These are phyloP conservation scores for Fusarium dlaminii DNA, from an alignment of 2,329 filamentous ascomycete genomes.

Conservation along the genomic window DNA sequence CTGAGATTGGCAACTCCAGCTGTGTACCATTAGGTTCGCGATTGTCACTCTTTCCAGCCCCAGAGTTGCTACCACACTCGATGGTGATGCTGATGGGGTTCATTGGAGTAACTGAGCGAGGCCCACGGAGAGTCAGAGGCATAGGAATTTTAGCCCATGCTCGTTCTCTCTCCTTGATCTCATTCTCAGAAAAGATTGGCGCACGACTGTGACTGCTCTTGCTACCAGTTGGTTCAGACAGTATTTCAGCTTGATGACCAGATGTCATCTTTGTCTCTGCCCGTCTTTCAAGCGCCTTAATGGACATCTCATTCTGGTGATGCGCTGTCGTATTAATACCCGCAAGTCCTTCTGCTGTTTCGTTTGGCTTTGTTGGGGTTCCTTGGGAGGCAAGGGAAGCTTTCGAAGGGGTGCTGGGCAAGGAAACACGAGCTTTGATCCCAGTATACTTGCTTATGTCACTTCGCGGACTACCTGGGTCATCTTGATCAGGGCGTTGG, in stretches of 20 bases:
- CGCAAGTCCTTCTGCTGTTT: background rate
- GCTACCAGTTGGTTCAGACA: background rate
- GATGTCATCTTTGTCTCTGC: background rate
- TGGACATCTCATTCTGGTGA: background rate
- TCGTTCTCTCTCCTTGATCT: slow-evolving; percentile 46
- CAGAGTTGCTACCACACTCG: background rate
- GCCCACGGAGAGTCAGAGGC: slow-evolving; percentile 43
- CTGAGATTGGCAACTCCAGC: slow-evolving; percentile 21
- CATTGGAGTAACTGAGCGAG: slow-evolving; percentile 6
- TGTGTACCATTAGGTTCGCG: background rate
- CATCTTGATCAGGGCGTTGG: background rate
- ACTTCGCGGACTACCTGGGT: slow-evolving; percentile 1
- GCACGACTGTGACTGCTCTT: slow-evolving; percentile 11
- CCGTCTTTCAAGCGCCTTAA: background rate
- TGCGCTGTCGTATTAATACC: background rate
- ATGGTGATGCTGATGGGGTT: background rate
- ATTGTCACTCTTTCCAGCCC: background rate
- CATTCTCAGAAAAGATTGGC: slow-evolving; percentile 43
- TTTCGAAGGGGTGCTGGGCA: slow-evolving; percentile 27
- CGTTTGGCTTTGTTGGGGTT: background rate
- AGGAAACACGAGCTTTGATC: slow-evolving; percentile 35
- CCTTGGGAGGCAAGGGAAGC: background rate
- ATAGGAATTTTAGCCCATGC: slow-evolving; percentile 49
- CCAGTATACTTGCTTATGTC: slow-evolving; percentile 2
- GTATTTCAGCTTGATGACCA: background rate